These are phyloP conservation scores for Solanum habrochaites DNA, from an alignment of 257 asterid genomes.

Conservation along the genomic window DNA sequence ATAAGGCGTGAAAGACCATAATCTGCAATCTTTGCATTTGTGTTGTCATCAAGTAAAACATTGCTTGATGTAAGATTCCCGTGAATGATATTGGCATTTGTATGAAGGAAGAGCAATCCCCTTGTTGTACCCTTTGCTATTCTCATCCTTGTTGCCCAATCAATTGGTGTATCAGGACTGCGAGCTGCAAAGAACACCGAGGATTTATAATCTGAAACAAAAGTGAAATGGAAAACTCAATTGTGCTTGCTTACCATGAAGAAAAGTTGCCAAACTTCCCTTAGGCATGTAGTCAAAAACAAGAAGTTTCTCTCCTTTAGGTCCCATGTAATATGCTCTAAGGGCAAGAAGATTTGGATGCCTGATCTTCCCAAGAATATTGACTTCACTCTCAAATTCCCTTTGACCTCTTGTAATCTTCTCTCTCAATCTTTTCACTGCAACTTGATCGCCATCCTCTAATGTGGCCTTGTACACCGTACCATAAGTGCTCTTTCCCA, in stretches of 20 bases:
- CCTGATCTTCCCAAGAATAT: conserved; percentile 67
- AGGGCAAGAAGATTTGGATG: conserved; percentile 84
- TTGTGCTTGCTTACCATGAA: conserved; percentile 50
- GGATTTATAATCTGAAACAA: background rate
- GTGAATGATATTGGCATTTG: conserved; percentile 52
- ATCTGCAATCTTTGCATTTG: conserved; percentile 62
- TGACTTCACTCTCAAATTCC: conserved; percentile 80
- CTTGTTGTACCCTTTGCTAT: conserved; percentile 72
- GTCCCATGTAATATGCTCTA: conserved; percentile 88
- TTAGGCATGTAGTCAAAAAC: conserved; percentile 88
- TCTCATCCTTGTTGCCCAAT: conserved; percentile 76
- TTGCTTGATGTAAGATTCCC: conserved; percentile 94
- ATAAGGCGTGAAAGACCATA: conserved; percentile 78
- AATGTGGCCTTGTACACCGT: conserved; percentile 84
- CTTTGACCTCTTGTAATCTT: conserved; percentile 74
- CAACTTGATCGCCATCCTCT: conserved; percentile 86
- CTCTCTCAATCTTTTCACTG: conserved; percentile 91
- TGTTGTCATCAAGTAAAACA: conserved; percentile 60
- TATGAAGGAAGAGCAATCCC: conserved; percentile 80
- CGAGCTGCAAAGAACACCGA: conserved; percentile 40
- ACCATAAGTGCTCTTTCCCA: conserved; percentile 96
- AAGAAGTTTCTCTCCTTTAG: conserved; percentile 93
- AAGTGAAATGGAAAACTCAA: background rate
- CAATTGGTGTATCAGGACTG: conserved; percentile 59
- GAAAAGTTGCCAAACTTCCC: conserved; percentile 78